Evolutionary conservation across 1,284 basidiomycete species (phyloP).

Genomic region (Sanghuangporus weigelae): DNA sequence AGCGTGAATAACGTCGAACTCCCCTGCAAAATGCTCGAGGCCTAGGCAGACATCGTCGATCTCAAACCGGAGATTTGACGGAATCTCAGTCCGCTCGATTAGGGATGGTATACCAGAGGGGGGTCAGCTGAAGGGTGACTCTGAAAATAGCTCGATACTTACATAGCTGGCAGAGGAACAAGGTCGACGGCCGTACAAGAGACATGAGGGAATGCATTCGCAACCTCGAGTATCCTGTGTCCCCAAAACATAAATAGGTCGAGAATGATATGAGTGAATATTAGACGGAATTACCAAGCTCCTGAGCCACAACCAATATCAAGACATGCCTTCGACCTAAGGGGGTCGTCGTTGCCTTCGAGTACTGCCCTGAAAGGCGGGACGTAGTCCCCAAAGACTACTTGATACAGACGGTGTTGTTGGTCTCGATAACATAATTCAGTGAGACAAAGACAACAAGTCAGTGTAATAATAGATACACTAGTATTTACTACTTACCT

Average conservation of each 20-base stretch:
- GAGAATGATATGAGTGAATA: not conserved
- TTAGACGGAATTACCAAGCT: constrained; percentile 47
- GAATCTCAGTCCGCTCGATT: constrained; percentile 27
- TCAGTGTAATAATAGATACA: not conserved
- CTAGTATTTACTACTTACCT: constrained; percentile 48
- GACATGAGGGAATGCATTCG: constrained; percentile 65
- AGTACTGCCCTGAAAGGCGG: constrained; percentile 26
- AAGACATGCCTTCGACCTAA: constrained; percentile 47
- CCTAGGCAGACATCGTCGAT: constrained; percentile 80
- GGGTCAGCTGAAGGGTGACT: not conserved
- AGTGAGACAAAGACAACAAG: not conserved
- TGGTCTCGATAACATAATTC: constrained; percentile 38
- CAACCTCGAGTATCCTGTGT: constrained; percentile 67
- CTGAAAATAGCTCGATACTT: constrained; percentile 25
- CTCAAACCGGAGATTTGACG: constrained; percentile 70
- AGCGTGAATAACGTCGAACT: constrained; percentile 70
- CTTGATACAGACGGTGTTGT: constrained; percentile 61
- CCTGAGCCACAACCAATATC: constrained; percentile 78
- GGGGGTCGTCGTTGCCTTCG: constrained; percentile 11
- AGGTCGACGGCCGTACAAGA: constrained; percentile 69
- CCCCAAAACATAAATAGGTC: constrained; percentile 12
- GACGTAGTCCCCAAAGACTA: constrained; percentile 52
- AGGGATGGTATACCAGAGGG: not conserved
- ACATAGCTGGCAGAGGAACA: constrained; percentile 68
- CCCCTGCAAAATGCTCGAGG: constrained; percentile 70